Evolutionary conservation across 1,284 basidiomycete genomes (phyloP), one percentile per base, ranked within the genome.

Genomic region (Phellopilus nigrolimitatus): DNA sequence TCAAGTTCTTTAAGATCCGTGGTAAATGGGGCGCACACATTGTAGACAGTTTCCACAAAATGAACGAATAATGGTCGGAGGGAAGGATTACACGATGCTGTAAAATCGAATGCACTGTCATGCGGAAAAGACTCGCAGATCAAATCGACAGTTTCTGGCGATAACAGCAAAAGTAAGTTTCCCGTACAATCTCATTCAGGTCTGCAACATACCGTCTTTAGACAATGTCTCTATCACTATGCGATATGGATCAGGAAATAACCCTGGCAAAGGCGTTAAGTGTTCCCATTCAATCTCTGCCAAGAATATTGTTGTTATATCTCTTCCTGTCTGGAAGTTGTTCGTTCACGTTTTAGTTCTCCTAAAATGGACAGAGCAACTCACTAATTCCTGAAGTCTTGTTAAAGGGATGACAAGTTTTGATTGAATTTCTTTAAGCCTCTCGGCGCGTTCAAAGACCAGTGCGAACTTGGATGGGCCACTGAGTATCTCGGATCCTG

Each of bases 281-380:
- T 87, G 78, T 56, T 88, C 81, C 90, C 91, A 93, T 13, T 76
- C 74, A 5, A 78, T 71, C 40, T 79, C 72, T 1, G 88, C 90
- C 24, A 87, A 64, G 47, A 92, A 74, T 3, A 93, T 71, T 0
- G 86, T 77, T 1, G 76, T 78, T 17, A 78, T 60, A 2, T 73
- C 70, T 7, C 72, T 59, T 22, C 66, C 71, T 6, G 72, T 64
- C 78, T 78, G 52, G 30, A 49, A 21, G 33, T 21, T 45, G 33
- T 13, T n/a, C 4, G 17, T 43, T 43, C 17, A 43, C n/a, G n/a
- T n/a, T n/a, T n/a, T n/a, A 27, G 13, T 25, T 24, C 12, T 31
- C 15, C 24, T 44, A 51, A n/a, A 60, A 40, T 36, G 7, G 31
- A 27, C 8, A n/a, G 15, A 36, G 22, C 8, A 34, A 71, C 86